Conservation (phyloP, 2,329 filamentous ascomycete species). For the Blumeriella jaapii region DNA sequence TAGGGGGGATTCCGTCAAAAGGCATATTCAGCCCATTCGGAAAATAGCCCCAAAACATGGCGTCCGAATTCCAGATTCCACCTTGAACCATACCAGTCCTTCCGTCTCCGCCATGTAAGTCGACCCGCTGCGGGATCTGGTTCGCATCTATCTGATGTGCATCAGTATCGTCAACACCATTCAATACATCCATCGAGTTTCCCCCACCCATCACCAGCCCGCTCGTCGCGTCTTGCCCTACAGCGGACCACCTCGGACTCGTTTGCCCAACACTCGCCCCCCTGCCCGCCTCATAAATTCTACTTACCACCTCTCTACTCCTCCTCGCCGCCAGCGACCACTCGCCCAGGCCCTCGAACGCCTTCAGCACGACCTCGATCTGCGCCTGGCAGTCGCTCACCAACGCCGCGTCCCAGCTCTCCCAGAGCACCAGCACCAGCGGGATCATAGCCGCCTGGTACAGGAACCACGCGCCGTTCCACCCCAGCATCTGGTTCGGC, state of each 20-base stretch:
- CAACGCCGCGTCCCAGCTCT: constrained; percentile 31
- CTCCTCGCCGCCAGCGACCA: constrained; percentile 53
- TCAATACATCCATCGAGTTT: not conserved
- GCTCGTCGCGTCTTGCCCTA: no score
- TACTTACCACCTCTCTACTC: constrained; percentile 50
- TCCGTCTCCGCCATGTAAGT: constrained; percentile 38
- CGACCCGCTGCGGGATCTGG: constrained; percentile 28
- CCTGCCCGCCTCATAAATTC: constrained; percentile 47
- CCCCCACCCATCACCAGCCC: no score
- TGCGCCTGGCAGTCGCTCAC: constrained; percentile 39
- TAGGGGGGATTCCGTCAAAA: constrained; percentile 22
- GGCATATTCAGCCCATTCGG: constrained; percentile 29
- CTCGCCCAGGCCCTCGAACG: constrained; percentile 51
- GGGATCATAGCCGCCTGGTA: constrained; percentile 75
- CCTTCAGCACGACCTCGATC: constrained; percentile 45
- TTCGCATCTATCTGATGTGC: constrained; percentile 18
- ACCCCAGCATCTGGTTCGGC: constrained; percentile 64
- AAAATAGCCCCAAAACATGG: constrained; percentile 40
- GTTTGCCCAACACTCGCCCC: constrained; percentile 21
- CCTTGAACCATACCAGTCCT: constrained; percentile 43
- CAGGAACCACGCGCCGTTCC: constrained; percentile 73
- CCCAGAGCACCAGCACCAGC: constrained; percentile 62
- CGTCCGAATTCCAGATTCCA: constrained; percentile 44
- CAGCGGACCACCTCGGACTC: constrained; percentile 25
- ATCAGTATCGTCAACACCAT: constrained; percentile 12